phyloP scores from a whole-genome alignment of 106 monocot species.

The Agapanthus africanus region DNA sequence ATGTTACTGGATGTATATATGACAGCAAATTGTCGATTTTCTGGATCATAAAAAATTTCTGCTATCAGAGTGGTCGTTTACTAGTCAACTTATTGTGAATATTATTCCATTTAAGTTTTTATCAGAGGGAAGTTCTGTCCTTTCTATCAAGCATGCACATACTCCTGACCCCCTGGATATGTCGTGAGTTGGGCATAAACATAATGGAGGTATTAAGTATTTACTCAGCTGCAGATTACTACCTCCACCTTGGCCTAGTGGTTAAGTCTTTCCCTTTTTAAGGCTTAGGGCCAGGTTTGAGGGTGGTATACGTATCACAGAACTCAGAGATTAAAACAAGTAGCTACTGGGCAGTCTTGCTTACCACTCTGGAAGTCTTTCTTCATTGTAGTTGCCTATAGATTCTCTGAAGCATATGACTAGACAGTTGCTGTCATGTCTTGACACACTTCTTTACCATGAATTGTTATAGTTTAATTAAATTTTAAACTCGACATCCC shows the following conservation, averaged over 20 bases:
- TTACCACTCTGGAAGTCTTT: neutral
- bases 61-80: neutral
- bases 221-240: neutral
- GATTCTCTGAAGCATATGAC: neutral
- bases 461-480: neutral
- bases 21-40: neutral
- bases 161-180: neutral
- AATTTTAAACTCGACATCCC: neutral
- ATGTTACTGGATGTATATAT: neutral
- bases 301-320: no score
- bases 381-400: neutral
- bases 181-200: neutral
- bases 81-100: neutral
- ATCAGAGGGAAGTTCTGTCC: neutral
- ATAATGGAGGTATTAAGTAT: neutral
- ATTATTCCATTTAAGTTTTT: neutral
- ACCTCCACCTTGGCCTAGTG: no score
- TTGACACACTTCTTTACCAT: neutral
- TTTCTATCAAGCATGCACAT: neutral
- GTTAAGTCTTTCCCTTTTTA: no score
- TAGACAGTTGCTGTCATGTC: neutral
- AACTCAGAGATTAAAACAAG: no score
- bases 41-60: neutral
- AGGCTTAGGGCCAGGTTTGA: no score
- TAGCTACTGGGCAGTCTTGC: neutral